Conservation (phyloP, 139 green algal genomes). For the Chlorella sp. region DNA sequence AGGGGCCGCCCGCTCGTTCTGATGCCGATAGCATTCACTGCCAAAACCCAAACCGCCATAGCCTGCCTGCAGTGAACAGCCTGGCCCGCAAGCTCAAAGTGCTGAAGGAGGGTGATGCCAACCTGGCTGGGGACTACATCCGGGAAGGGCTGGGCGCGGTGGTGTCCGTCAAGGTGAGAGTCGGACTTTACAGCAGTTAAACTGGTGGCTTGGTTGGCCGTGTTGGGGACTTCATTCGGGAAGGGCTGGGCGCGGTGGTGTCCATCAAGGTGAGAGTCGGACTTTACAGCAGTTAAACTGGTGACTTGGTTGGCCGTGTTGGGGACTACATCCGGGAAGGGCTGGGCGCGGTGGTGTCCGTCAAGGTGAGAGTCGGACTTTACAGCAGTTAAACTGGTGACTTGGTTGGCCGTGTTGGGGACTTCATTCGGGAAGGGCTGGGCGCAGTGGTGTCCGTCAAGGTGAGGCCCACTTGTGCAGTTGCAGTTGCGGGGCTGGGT, state of each 20-base stretch:
- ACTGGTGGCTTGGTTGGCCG: no score
- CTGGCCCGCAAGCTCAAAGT: constrained; percentile 75
- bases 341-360: constrained; percentile 70
- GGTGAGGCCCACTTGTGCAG: no score
- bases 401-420: no score
- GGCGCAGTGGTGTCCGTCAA: constrained; percentile 76
- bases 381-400: no score
- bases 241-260: constrained; percentile 78
- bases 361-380: constrained; percentile 59
- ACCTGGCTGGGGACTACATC: constrained; percentile 88
- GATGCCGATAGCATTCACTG: background rate
- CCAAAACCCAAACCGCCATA: background rate
- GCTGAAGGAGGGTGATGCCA: constrained; percentile 83
- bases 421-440: no score
- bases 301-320: no score
- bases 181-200: no score
- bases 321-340: constrained; percentile 93
- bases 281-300: no score
- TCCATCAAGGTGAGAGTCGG: constrained; percentile 50
- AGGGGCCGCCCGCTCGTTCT: constrained; percentile 30
- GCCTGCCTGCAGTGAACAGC: constrained; percentile 68
- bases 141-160: constrained; percentile 84
- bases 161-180: constrained; percentile 76
- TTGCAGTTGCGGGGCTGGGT: no score
- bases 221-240: no score